Percentiles rank a stretch among this genome's conserved stretches.
Evolutionary conservation across 176 grass and related monocot genomes (phyloP).

Genomic region (Aegilops tauschii): DNA sequence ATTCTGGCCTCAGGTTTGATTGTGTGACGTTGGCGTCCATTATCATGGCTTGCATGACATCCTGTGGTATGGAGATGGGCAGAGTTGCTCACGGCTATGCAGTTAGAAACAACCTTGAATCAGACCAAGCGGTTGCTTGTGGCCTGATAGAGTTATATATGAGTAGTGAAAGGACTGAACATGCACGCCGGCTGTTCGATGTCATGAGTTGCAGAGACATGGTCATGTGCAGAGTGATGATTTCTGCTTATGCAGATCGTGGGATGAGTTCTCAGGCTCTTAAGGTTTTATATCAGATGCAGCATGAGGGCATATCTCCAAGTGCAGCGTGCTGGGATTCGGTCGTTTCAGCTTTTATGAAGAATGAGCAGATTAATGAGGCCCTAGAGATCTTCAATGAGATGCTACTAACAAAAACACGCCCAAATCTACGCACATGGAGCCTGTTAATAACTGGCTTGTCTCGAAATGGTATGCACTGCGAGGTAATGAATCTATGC

Average conservation of each 20-base stretch:
- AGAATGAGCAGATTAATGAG: conserved; percentile 30
- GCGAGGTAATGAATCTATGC: conserved; percentile 44
- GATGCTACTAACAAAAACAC: conserved; percentile 63
- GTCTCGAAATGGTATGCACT: conserved; percentile 48
- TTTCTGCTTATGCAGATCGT: conserved; percentile 55
- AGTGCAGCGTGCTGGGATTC: conserved; percentile 65
- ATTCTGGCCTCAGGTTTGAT: conserved; percentile 51
- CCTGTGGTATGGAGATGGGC: conserved; percentile 29
- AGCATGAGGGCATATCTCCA: conserved; percentile 51
- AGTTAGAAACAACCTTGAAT: conserved; percentile 49
- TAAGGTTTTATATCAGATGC: conserved; percentile 63
- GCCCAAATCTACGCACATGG: conserved; percentile 60
- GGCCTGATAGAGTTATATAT: conserved; percentile 66
- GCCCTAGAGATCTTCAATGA: conserved; percentile 48
- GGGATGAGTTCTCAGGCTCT: conserved; percentile 51
- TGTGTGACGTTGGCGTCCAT: conserved; percentile 55
- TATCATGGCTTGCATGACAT: conserved; percentile 57
- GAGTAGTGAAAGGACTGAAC: conserved; percentile 39
- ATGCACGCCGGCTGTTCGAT: conserved; percentile 44
- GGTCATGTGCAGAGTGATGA: conserved; percentile 53
- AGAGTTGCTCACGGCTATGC: conserved; percentile 69
- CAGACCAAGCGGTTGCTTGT: conserved; percentile 47
- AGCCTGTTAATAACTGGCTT: conserved; percentile 49
- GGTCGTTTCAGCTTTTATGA: conserved; percentile 47
- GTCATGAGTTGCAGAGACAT: conserved; percentile 39